Evolutionary conservation across 352 stramenopile genomes (phyloP).

Genomic region (Phytophthora tubulina): DNA sequence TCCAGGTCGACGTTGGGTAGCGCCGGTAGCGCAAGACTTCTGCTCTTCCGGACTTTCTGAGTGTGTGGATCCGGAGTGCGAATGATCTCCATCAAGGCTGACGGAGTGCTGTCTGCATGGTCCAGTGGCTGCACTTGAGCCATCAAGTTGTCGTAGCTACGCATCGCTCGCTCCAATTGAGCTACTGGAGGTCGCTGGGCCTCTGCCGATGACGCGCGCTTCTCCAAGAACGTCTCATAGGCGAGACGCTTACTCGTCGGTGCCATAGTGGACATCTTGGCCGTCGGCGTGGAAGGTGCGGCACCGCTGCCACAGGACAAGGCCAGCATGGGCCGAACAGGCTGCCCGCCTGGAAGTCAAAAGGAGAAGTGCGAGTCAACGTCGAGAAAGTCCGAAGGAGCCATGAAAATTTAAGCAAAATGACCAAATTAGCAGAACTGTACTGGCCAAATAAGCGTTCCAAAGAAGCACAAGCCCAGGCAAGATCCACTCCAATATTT

Average conservation of each 20-base stretch:
- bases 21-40: constrained; percentile 28
- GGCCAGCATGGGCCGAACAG: constrained; percentile 31
- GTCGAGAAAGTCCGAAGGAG: constrained; percentile 28
- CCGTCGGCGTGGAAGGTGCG: constrained; percentile 33
- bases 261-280: constrained; percentile 9
- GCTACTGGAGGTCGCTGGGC: constrained; percentile 6
- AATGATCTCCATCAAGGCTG: constrained; percentile 39
- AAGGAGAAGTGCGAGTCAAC: constrained; percentile 23
- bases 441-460: constrained; percentile 18
- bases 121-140: constrained; percentile 36
- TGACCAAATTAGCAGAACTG: constrained; percentile 32
- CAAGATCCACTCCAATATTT: constrained; percentile 33
- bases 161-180: constrained; percentile 33
- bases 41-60: constrained; percentile 29
- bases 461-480: constrained; percentile 7
- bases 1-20: constrained; percentile 48
- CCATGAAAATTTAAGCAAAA: neutral
- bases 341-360: constrained; percentile 11
- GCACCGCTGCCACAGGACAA: constrained; percentile 34
- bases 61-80: constrained; percentile 25
- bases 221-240: constrained; percentile 50
- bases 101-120: constrained; percentile 7
- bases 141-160: constrained; percentile 35
- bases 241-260: constrained; percentile 27
- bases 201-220: constrained; percentile 20